A percentile compares a stretch with the other conserved stretches of the same genome.
Conservation (phyloP, 2,329 filamentous ascomycete species). For the Colletotrichum tanaceti region DNA sequence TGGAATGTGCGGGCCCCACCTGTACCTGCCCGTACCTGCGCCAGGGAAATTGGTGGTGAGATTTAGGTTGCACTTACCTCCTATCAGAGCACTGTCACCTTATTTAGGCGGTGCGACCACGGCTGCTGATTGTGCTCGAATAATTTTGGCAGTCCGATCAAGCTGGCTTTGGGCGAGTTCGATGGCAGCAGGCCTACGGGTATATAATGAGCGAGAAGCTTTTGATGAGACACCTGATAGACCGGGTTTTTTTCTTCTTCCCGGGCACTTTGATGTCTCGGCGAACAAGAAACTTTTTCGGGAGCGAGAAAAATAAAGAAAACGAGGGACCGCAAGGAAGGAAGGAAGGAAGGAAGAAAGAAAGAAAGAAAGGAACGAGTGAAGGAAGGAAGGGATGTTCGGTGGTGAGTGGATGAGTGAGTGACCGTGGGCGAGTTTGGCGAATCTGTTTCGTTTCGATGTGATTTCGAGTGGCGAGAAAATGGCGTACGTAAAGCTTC, state of each 20-base stretch:
- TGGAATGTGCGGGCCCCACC: conserved; percentile 34
- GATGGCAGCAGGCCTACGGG: conserved; percentile 9
- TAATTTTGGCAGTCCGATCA: conserved; percentile 17
- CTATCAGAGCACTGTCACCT: conserved; percentile 37
- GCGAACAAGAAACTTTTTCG: conserved; percentile 18
- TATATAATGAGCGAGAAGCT: conserved; percentile 14
- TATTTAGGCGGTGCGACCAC: conserved; percentile 9
- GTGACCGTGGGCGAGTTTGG: neutral
- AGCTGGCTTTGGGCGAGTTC: conserved; percentile 8
- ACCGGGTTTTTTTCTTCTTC: conserved; percentile 20
- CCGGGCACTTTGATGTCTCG: conserved; percentile 1
- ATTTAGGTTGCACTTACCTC: conserved; percentile 34
- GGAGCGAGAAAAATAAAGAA: conserved; percentile 6
- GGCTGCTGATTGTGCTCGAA: conserved; percentile 24
- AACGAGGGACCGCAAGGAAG: conserved; percentile 16
- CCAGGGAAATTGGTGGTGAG: conserved; percentile 38
- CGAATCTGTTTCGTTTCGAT: conserved; percentile 14
- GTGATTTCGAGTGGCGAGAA: conserved; percentile 4
- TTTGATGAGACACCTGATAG: conserved; percentile 14
- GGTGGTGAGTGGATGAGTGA: neutral
- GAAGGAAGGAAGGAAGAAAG: neutral
- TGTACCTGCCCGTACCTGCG: conserved; percentile 35
- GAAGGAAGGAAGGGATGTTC: neutral
- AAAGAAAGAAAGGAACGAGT: neutral
- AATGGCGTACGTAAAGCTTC: neutral